Conservation (phyloP, 176 grass and related monocot genomes). For the Avena eriantha region DNA sequence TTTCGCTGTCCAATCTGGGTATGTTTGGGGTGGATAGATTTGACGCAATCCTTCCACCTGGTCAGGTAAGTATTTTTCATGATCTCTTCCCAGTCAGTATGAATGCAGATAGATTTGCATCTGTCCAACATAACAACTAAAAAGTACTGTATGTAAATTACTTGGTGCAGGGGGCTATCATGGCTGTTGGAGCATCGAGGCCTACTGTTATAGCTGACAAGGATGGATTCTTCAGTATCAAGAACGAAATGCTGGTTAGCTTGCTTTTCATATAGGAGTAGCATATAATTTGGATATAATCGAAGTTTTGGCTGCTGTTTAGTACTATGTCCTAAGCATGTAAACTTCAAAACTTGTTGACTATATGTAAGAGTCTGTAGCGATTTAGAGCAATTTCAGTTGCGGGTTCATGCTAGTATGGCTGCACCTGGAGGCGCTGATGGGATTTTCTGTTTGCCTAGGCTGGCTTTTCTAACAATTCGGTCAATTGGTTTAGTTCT, state of each 20-base stretch:
- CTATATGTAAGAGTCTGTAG: neutral
- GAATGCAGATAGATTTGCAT: conserved; percentile 22
- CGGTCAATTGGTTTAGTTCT: neutral
- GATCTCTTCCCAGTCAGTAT: neutral
- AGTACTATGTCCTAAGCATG: neutral
- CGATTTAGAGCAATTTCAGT: neutral
- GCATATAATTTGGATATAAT: neutral
- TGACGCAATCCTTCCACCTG: conserved; percentile 97
- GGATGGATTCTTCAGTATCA: conserved; percentile 87
- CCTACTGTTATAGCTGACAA: conserved; percentile 72
- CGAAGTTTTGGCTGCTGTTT: neutral
- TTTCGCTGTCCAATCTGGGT: conserved; percentile 93
- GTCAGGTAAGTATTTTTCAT: conserved; percentile 71
- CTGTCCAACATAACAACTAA: neutral
- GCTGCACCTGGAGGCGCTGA: neutral
- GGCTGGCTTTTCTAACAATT: neutral
- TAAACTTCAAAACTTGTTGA: neutral
- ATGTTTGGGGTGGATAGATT: conserved; percentile 98
- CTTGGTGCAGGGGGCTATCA: conserved; percentile 82
- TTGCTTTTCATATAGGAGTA: neutral
- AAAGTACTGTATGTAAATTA: conserved; percentile 22
- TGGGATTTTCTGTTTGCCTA: conserved; percentile 17
- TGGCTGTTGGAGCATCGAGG: conserved; percentile 89
- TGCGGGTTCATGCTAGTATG: neutral
- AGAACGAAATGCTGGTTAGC: conserved; percentile 90